Percentiles rank a stretch among this genome's conserved stretches.
phyloP scores from a whole-genome alignment of 768 basidiomycete genomes.

The Russula emetica region DNA sequence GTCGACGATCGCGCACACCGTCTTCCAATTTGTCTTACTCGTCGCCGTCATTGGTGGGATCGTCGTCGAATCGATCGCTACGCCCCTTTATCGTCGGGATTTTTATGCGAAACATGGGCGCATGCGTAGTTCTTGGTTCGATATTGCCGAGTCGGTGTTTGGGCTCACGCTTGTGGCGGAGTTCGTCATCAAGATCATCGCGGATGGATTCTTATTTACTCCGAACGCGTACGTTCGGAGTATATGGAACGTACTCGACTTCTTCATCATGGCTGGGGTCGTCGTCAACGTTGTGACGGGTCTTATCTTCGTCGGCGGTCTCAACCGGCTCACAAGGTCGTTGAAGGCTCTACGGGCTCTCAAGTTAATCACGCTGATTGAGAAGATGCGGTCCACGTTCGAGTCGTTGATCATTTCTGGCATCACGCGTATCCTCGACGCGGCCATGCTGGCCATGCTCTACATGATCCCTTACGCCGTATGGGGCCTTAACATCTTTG shows the following conservation, averaged over 20 bases:
- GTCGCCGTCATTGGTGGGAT: constrained; percentile 77
- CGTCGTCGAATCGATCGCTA: constrained; percentile 76
- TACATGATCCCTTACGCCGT: constrained; percentile 92
- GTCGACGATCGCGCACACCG: constrained; percentile 57
- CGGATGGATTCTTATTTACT: constrained; percentile 87
- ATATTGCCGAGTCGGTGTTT: constrained; percentile 70
- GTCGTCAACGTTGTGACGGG: constrained; percentile 69
- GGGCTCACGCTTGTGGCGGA: constrained; percentile 71
- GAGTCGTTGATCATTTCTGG: constrained; percentile 85
- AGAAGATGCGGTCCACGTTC: constrained; percentile 82
- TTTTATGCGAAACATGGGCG: constrained; percentile 60
- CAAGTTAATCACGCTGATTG: constrained; percentile 83
- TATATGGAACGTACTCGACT: constrained; percentile 90
- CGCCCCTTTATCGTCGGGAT: constrained; percentile 73
- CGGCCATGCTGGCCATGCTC: constrained; percentile 81
- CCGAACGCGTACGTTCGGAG: constrained; percentile 89
- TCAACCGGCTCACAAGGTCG: constrained; percentile 77
- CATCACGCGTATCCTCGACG: constrained; percentile 78
- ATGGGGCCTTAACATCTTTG: constrained; percentile 92
- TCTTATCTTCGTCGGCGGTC: constrained; percentile 69
- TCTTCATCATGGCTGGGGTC: constrained; percentile 75
- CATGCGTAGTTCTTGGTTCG: constrained; percentile 79
- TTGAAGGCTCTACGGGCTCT: constrained; percentile 87
- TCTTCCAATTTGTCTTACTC: constrained; percentile 73
- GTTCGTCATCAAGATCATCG: constrained; percentile 84